These are phyloP conservation scores for Aspergillus candidus DNA, from an alignment of 2,329 filamentous ascomycete genomes.

Conservation along the genomic window DNA sequence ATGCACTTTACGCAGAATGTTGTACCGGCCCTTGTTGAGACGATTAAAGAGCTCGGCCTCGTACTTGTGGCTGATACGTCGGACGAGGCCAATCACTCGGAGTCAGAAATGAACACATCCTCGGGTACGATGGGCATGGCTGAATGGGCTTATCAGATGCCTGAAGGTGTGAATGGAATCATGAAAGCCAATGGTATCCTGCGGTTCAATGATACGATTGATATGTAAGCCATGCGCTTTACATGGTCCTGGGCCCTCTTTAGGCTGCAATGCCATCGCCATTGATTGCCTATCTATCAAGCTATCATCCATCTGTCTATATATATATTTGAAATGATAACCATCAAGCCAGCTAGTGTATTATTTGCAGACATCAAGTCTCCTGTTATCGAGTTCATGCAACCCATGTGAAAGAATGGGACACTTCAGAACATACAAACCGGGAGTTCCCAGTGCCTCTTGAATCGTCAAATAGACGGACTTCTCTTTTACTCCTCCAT, in stretches of 20 bases:
- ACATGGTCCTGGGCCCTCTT: conserved; percentile 3
- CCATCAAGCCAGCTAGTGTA: too few species aligned
- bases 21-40: conserved; percentile 84
- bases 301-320: neutral
- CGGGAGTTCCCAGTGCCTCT: too few species aligned
- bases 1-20: conserved; percentile 58
- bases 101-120: conserved; percentile 15
- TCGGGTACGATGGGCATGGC: conserved; percentile 27
- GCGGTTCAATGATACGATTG: conserved; percentile 88
- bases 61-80: conserved; percentile 87
- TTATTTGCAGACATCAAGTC: too few species aligned
- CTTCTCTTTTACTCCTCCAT: conserved; percentile 1
- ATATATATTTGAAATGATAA: too few species aligned
- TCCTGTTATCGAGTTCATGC: too few species aligned
- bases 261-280: conserved; percentile 4
- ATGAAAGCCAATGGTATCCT: conserved; percentile 81
- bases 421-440: too few species aligned
- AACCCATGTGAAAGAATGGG: too few species aligned
- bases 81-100: conserved; percentile 42
- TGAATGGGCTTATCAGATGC: conserved; percentile 49
- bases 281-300: neutral
- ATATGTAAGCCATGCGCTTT: conserved; percentile 45
- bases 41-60: conserved; percentile 89
- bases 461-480: too few species aligned
- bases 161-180: conserved; percentile 80